Conservation (phyloP, 352 stramenopile genomes). For the Globisporangium emineosum region DNA sequence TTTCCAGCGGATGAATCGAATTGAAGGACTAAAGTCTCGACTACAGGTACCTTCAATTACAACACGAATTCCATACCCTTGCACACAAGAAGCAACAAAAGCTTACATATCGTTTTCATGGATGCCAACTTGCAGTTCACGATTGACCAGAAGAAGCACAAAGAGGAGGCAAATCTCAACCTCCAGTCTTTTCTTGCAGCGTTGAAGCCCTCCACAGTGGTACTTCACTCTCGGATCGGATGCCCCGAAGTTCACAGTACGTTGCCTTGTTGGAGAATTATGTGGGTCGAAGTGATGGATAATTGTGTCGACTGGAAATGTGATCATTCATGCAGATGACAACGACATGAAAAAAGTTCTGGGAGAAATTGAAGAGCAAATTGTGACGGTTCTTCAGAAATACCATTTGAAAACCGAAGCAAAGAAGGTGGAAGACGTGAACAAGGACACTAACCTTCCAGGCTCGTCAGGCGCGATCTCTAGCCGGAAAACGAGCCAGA, state of each 20-base stretch:
- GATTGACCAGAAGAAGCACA: slow-evolving; percentile 73
- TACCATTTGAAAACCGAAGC: slow-evolving; percentile 60
- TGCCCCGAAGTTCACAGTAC: slow-evolving; percentile 65
- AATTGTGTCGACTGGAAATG: not conserved
- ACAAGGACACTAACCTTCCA: not conserved
- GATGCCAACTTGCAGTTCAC: slow-evolving; percentile 23
- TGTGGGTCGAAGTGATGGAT: not conserved
- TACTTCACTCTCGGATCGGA: slow-evolving; percentile 67
- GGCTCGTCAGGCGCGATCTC: not conserved
- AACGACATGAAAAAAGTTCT: slow-evolving; percentile 71
- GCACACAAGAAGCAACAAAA: not conserved
- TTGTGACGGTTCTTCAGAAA: slow-evolving; percentile 59
- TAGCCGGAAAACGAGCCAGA: not conserved
- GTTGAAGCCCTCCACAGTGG: slow-evolving; percentile 59
- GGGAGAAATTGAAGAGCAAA: slow-evolving; percentile 74
- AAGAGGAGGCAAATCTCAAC: slow-evolving; percentile 67
- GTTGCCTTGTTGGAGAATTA: slow-evolving; percentile 6
- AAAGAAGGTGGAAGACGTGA: slow-evolving; percentile 31
- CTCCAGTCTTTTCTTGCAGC: slow-evolving; percentile 61
- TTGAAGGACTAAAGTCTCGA: slow-evolving; percentile 62
- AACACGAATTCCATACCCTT: not conserved
- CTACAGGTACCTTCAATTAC: slow-evolving; percentile 30
- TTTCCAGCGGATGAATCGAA: slow-evolving; percentile 73
- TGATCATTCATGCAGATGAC: slow-evolving; percentile 32
- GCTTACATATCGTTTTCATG: not conserved